Evolutionary conservation across 1,284 basidiomycete species (phyloP), one percentile per base, ranked within the genome.

Genomic region (Garcileccinum viscosum): DNA sequence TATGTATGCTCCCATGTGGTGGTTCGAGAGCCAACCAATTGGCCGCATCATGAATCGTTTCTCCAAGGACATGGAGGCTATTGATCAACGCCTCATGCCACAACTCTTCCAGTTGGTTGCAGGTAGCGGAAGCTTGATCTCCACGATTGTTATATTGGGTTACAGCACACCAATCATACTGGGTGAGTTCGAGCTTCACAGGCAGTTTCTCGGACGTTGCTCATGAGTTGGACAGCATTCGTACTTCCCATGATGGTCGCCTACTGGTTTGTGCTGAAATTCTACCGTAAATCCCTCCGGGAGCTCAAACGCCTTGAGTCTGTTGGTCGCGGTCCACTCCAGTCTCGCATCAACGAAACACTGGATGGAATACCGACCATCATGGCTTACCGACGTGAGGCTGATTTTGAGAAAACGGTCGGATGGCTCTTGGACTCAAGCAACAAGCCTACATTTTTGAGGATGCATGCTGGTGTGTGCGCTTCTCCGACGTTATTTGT

Each of bases 1-100:
- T 63, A 79, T 86, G 40, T 76, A 80, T n/a, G 80, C 85, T 2
- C 83, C 84, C 50, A 75, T 85, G 69, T 75, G 75, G 74, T 80
- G 85, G 81, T 75, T 86, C 44, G 85, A 87, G 71, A 76, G 78
- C 47, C 84, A 84, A 38, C 85, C 86, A 0, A 82, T 84, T 24
- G 84, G 86, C 53, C 80, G 84, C 50, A 82, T 86, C 76, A 82
- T 85, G 72, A 79, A 82, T 68, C 81, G 85, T 40, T 86, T 86
- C 73, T 85, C 85, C 40, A 84, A 84, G 72, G 85, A 87, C 68
- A 85, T 86, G 42, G 77, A 80, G 77, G 80, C 75, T 66, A 77
- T 73, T n/a, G 73, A 74, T 35, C 72, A 73, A 65, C 71, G 73
- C 65, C 68, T 71, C 61, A 70, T 71, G 72, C 72, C 80, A 66